Evolutionary conservation across 805 yeast species (phyloP), one percentile per base, ranked within the genome.

Genomic region (Trichomonascus vanleenenianus): DNA sequence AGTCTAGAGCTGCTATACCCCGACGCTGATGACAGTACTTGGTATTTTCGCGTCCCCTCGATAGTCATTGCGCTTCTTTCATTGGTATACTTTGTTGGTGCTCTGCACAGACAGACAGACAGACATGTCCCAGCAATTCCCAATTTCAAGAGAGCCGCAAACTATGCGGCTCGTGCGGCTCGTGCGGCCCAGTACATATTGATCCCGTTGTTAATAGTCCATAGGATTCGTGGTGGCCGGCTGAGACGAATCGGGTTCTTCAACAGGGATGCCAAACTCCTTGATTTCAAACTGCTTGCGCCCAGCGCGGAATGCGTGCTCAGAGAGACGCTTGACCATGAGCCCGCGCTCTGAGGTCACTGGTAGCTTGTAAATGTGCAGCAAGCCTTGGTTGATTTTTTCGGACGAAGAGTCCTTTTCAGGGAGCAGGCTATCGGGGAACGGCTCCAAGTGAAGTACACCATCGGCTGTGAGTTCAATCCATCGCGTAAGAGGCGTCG

Each of bases 261-360:
- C 96, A 2, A 91, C 95, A 0, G 98, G 97, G 42, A 93, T 93
- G n/a, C 95, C 86, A 95, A 96, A 93, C 57, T 81, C 86, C 53
- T 85, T 91, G 44, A 93, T 82, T 57, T 85, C 96, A 59, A 91
- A 87, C 56, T 75, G 79, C 62, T 79, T 78, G 51, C 84, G 75
- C 11, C 96, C 91, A 53, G 87, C 85, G 58, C 81, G 81, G 66
- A 89, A 91, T 3, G 95, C 87, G 62, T 76, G 82, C 63, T 89
- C 97, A 48, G 84, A 81, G 47, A 72, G 71, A 46, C 79, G 75
- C 1, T 78, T 74, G 52, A 78, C 76, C 96, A 88, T 89, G 55
- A 78, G 71, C 0, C 98, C 97, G 18, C 79, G 62, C 40, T 81
- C 88, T 45, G 86, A 78, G 31, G 86, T 64, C 1, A 76, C 70